These are phyloP conservation scores for Fusarium brevicatenulatum DNA, from an alignment of 2,329 filamentous ascomycete species.

Conservation along the genomic window DNA sequence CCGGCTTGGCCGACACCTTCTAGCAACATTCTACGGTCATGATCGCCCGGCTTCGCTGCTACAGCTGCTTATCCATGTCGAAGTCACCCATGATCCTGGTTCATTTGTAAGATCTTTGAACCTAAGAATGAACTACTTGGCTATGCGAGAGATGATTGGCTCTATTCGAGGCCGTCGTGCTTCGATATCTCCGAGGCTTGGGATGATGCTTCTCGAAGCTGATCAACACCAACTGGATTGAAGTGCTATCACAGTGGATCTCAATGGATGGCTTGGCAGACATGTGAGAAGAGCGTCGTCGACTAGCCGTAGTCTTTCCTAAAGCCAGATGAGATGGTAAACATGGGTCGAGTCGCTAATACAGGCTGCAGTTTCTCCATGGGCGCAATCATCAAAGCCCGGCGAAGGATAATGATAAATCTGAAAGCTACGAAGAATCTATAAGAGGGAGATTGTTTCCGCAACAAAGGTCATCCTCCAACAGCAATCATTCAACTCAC, in stretches of 20 bases:
- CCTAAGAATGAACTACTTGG: too few species aligned
- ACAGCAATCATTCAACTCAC: background rate
- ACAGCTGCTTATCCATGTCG: background rate
- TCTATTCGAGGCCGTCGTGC: rapidly evolving
- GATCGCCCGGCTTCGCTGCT: background rate
- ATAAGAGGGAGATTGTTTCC: background rate
- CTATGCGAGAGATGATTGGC: background rate
- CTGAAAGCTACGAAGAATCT: background rate
- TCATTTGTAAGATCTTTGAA: too few species aligned
- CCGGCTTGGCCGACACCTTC: background rate
- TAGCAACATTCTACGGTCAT: background rate
- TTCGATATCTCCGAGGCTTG: background rate
- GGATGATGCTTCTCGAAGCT: background rate
- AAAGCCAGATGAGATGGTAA: background rate
- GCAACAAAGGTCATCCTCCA: background rate
- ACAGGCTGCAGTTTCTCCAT: background rate
- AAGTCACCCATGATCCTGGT: too few species aligned
- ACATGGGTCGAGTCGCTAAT: background rate
- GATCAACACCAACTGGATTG: background rate
- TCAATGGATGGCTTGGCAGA: background rate
- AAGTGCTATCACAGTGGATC: background rate
- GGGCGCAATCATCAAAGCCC: too few species aligned
- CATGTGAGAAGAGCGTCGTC: background rate
- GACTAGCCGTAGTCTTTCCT: rapidly evolving
- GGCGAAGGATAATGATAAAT: too few species aligned